Base-by-base conservation (phyloP, 192 early-diverging fungal species). In the Podila horticola region DNA sequence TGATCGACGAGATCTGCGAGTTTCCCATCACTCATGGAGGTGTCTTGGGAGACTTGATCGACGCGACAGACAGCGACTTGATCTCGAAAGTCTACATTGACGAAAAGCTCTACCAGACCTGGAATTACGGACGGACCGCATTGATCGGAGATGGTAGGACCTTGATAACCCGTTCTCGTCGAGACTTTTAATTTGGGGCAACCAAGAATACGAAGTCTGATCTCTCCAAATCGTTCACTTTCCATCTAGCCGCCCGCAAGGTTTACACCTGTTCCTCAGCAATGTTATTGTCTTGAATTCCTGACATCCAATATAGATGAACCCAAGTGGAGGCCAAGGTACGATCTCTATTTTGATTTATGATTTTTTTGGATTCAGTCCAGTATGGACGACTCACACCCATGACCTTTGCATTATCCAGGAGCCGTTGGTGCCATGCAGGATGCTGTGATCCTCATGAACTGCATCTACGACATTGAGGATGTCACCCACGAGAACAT, bases 371-470 rank as follows among this genome's bases (percentile, higher is more conserved):
- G 12, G 13, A 36, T 7, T 13, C 41, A 41, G 12, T 41, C 41
- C 10, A 12, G 12, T 13, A 41, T 41, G 41, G 3, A 41, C 10
- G 41, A 41, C 33, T 34, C 12, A 41, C 41, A 41, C 12, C 12
- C 41, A 15, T 30, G 6, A 26, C 17, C 15, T 34, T 62, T 12
- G n/a, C 0, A 31, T 15, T 22, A n/a, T 19, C 0, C 34, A 69
- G 67, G 68, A 38, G 69, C 69, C 11, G 69, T 71, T 28, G 38
- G 62, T 64, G 69, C 69, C n/a, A 71, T 71, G 69, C 69, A 71
- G 24, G 69, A 71, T 57, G 69, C 69, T 22, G 69, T 71, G 10
- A 64, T 49, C 0, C 62, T 71, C 9, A 61, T 61, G 5, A 71
- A 71, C 12, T 71, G 69, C 51, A 36, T 71, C 4, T 71, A 71